Conservation (phyloP, 345 rosid genomes). For the Zanthoxylum bungeanum region DNA sequence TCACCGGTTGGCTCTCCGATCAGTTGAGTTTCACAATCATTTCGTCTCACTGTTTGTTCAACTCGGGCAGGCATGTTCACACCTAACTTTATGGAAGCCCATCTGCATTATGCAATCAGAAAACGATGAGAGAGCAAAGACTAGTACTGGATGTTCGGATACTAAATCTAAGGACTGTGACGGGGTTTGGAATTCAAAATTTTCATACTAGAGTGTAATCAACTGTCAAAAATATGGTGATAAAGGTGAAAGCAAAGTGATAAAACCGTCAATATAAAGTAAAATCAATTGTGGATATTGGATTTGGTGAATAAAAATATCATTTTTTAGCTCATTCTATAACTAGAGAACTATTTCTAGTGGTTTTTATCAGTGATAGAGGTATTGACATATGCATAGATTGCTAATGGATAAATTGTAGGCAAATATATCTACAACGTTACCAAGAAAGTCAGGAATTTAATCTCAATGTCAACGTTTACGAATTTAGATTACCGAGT, state of each 20-base stretch:
- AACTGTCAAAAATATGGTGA: not conserved
- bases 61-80: conserved; percentile 73
- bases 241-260: not conserved
- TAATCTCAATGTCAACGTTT: not conserved
- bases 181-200: not conserved
- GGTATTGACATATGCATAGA: not conserved
- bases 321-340: not conserved
- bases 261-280: not conserved
- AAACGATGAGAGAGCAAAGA: not conserved
- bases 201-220: not conserved
- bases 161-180: not conserved
- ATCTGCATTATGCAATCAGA: conserved; percentile 37
- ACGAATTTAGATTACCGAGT: conserved; percentile 45
- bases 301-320: not conserved
- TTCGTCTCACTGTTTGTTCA: conserved; percentile 73
- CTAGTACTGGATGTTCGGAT: not conserved
- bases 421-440: not conserved
- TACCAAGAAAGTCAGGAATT: not conserved
- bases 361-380: not conserved
- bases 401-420: not conserved
- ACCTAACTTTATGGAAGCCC: conserved; percentile 69
- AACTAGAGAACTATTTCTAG: not conserved
- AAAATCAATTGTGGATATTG: not conserved
- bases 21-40: conserved; percentile 61
- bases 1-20: conserved; percentile 92